Base-by-base conservation (phyloP, 225 moss, liverwort and hornwort genomes). In the Pleurozium schreberi region DNA sequence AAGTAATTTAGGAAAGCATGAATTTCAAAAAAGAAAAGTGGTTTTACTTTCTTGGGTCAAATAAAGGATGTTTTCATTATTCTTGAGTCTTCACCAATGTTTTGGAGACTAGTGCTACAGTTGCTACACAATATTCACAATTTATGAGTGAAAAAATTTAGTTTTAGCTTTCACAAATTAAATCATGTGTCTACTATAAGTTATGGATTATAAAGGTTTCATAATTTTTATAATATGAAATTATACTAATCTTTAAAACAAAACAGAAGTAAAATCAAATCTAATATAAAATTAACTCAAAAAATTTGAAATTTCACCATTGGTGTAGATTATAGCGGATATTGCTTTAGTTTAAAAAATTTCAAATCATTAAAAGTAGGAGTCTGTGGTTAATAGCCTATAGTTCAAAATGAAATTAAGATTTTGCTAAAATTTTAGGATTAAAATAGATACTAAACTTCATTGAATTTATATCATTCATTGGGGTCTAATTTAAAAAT, bases 401-500 rank as follows among this genome's bases (percentile, higher is more conserved):
- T 3, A 43, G 4, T 27, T 71, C 15, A 16, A 5, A 43, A 5
- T n/a, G 9, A 71, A 71, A 2, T 28, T 43, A 27, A 40, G 5
- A 0, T 16, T 8, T 26, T 43, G 6, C 3, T 3, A 3, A 2
- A 17, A 18, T 5, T 0, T 9, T 28, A 3, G 45, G 10, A 45
- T 43, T 73, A 17, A 10, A 28, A 18, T 73, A 28, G 5, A 73
- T 45, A 28, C 28, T 14, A 69, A 8, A 69, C 8, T 69, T 45
- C 45, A 45, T 73, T 45, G 26, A 70, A 26, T 42, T 42, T 25
- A 25, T 26, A 26, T 42, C 26, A 42, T 42, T 25, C 14, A 1
- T 26, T 42, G 42, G 28, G 6, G 2, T 28, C 10, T 45, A 45
- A 73, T 73, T 30, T 18, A 73, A 43, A 15, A 45, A 28, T 28